Conservation (phyloP, 768 basidiomycete species). For the Grammothele lineata region DNA sequence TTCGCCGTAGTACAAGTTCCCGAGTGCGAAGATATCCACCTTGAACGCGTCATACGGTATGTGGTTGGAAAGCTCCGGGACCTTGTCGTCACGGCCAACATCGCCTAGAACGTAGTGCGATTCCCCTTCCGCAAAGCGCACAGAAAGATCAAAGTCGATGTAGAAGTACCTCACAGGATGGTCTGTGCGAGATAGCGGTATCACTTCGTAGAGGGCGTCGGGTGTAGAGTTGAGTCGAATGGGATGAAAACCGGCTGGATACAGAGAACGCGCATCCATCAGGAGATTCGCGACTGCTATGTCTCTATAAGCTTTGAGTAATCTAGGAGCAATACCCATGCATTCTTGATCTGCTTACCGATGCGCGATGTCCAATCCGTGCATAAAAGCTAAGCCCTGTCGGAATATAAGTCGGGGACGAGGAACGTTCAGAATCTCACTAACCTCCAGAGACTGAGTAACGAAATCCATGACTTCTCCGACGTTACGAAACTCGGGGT, state of each 20-base stretch:
- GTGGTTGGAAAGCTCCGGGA: slow-evolving; percentile 19
- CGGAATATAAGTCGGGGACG: neutral
- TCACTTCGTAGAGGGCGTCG: slow-evolving; percentile 27
- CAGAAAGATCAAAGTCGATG: slow-evolving; percentile 20
- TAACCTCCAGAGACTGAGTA: slow-evolving; percentile 4
- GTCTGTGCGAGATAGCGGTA: slow-evolving; percentile 29
- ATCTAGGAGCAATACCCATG: neutral
- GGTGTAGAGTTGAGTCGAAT: slow-evolving; percentile 25
- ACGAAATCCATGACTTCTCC: slow-evolving; percentile 18
- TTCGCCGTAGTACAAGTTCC: slow-evolving; percentile 20
- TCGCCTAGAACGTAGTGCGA: slow-evolving; percentile 10
- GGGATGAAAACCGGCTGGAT: slow-evolving; percentile 17
- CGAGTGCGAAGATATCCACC: slow-evolving; percentile 24
- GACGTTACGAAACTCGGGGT: slow-evolving; percentile 6
- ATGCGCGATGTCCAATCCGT: slow-evolving; percentile 14
- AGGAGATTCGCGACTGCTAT: slow-evolving; percentile 15
- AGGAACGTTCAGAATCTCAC: neutral
- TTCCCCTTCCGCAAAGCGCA: slow-evolving; percentile 15
- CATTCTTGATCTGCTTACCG: slow-evolving; percentile 1
- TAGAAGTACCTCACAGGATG: slow-evolving; percentile 29
- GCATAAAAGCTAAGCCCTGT: slow-evolving; percentile 16
- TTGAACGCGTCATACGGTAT: slow-evolving; percentile 23
- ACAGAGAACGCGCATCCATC: slow-evolving; percentile 19
- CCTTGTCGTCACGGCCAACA: slow-evolving; percentile 19
- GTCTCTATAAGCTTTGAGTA: neutral